These are phyloP conservation scores for Phytophthora europaea DNA, from an alignment of 352 stramenopile genomes.

Conservation along the genomic window DNA sequence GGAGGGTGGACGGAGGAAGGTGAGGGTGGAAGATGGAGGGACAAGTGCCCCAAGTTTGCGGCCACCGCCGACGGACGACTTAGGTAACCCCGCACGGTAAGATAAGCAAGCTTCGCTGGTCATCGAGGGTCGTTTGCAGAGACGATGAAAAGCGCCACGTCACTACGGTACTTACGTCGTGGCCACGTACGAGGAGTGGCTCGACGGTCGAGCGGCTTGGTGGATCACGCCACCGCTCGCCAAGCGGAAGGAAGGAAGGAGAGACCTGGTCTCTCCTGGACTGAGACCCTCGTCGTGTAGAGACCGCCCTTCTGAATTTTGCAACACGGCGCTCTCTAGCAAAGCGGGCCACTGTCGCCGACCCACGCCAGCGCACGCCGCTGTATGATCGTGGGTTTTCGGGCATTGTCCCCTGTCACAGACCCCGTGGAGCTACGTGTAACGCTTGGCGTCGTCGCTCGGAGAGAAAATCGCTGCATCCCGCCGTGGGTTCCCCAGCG, in stretches of 20 bases:
- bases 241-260: constrained; percentile 4
- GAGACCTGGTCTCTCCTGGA: not conserved
- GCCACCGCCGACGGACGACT: not conserved
- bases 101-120: constrained; percentile 17
- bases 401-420: constrained; percentile 6
- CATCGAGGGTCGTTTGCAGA: constrained; percentile 3
- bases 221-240: not conserved
- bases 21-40: constrained; percentile 19
- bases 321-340: constrained; percentile 28
- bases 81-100: constrained; percentile 15
- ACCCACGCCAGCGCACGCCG: constrained; percentile 12
- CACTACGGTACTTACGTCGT: not conserved
- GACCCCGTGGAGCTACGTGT: not conserved
- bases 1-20: not conserved
- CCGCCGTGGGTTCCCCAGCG: not conserved
- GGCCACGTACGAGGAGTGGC: not conserved
- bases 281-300: constrained; percentile 8
- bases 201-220: constrained; percentile 9
- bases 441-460: not conserved
- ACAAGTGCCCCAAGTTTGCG: not conserved
- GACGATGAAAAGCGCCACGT: constrained; percentile 4
- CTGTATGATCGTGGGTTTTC: constrained; percentile 18
- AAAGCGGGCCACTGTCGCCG: constrained; percentile 25
- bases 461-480: not conserved
- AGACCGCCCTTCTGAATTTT: constrained; percentile 35